Conservation (phyloP, 1,284 basidiomycete species). For the Ustanciosporium gigantosporum region DNA sequence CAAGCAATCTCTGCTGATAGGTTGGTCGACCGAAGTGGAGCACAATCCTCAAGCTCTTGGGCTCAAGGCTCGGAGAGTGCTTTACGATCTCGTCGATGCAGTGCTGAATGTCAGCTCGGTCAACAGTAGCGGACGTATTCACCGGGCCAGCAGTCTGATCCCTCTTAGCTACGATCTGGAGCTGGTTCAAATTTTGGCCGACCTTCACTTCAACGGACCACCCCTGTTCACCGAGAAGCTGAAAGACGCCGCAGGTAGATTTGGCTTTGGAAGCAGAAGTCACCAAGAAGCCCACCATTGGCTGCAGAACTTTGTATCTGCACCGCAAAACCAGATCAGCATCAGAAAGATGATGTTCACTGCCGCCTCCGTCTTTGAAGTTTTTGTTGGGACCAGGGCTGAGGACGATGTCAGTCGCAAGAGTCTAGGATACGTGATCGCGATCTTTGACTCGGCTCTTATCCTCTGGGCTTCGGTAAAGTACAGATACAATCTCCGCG, state of each 20-base stretch:
- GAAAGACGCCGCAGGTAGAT: slow-evolving; percentile 5
- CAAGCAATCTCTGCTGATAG: background rate
- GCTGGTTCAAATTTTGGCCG: background rate
- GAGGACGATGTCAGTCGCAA: background rate
- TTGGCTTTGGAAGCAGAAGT: background rate
- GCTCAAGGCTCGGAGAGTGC: background rate
- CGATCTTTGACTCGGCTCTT: background rate
- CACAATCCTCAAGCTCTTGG: background rate
- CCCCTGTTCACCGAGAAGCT: slow-evolving; percentile 4
- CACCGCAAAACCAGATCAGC: background rate
- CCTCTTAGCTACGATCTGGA: slow-evolving; percentile 1
- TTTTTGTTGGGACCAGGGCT: background rate
- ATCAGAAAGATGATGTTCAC: background rate
- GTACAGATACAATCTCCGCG: background rate
- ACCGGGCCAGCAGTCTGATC: background rate
- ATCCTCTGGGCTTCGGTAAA: background rate
- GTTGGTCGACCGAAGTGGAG: background rate
- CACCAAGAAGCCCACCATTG: slow-evolving; percentile 2
- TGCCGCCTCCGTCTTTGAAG: background rate
- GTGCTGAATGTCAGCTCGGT: too few species aligned
- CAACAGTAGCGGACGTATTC: too few species aligned
- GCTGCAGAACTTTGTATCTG: background rate
- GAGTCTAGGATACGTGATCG: background rate
- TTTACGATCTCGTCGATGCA: background rate
- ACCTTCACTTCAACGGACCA: slow-evolving; percentile 4